Evolutionary conservation across 1,139 yeast species (phyloP).

Genomic region (Hemisphaericaspora subhashii): DNA sequence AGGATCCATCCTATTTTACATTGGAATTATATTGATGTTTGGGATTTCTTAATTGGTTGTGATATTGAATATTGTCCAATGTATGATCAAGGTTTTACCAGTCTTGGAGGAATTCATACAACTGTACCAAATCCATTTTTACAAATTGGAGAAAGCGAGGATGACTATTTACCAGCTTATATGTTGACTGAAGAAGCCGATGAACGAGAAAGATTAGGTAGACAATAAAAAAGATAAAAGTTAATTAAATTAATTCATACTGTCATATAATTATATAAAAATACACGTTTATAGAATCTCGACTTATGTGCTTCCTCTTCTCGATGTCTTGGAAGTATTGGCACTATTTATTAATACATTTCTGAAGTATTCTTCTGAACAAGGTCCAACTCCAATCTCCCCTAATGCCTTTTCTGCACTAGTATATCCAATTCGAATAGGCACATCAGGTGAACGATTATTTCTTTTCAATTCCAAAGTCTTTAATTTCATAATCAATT

Average conservation of each 20-base stretch:
- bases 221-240: constrained; percentile 12
- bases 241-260: too few relatives aligned
- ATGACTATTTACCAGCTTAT: constrained; percentile 61
- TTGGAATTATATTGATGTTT: constrained; percentile 76
- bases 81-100: constrained; percentile 79
- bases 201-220: constrained; percentile 52
- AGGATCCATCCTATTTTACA: constrained; percentile 80
- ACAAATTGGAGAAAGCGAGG: constrained; percentile 23
- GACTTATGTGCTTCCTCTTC: constrained; percentile 20
- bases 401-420: constrained; percentile 81
- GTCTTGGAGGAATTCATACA: constrained; percentile 70
- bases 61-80: constrained; percentile 61
- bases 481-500: constrained; percentile 61
- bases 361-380: constrained; percentile 52
- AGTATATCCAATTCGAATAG: constrained; percentile 54
- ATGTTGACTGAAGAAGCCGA: constrained; percentile 57
- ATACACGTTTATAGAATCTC: constrained; percentile 2
- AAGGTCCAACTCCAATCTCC: constrained; percentile 78
- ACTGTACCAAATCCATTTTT: constrained; percentile 69
- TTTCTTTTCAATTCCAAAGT: constrained; percentile 44
- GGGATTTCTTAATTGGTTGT: constrained; percentile 62
- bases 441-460: constrained; percentile 24
- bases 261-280: too few relatives aligned
- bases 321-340: constrained; percentile 22
- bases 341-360: constrained; percentile 36